phyloP scores from a whole-genome alignment of 2,329 filamentous ascomycete genomes.

The Pseudogymnoascus sp. region DNA sequence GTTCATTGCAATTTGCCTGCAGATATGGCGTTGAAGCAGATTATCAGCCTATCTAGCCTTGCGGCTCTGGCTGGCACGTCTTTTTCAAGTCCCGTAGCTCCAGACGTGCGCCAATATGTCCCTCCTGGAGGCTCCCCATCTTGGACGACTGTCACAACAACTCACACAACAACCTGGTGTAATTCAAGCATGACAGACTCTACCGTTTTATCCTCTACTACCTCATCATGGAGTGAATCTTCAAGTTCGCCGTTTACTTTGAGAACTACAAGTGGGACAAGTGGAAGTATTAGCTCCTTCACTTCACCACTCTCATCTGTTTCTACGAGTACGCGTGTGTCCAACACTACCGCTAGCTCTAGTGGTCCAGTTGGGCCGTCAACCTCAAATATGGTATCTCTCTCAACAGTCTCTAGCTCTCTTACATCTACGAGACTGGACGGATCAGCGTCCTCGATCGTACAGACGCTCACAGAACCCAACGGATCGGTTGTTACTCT shows the following conservation, averaged over 20 bases:
- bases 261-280: neutral
- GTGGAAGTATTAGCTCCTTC: neutral
- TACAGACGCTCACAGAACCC: neutral
- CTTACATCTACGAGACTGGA: neutral
- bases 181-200: neutral
- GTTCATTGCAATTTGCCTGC: neutral
- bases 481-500: neutral
- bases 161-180: neutral
- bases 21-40: neutral
- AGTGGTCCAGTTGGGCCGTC: neutral
- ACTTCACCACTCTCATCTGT: neutral
- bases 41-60: neutral
- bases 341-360: neutral
- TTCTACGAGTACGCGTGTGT: neutral
- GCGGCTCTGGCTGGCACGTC: neutral
- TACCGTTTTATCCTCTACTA: neutral
- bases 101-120: neutral
- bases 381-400: neutral
- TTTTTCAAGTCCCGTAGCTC: neutral
- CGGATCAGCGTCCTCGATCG: neutral
- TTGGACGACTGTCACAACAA: neutral
- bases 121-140: neutral
- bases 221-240: neutral
- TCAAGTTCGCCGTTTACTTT: neutral
- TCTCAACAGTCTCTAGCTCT: neutral